phyloP scores from a whole-genome alignment of 345 rosid species.

The Populus davidiana region DNA sequence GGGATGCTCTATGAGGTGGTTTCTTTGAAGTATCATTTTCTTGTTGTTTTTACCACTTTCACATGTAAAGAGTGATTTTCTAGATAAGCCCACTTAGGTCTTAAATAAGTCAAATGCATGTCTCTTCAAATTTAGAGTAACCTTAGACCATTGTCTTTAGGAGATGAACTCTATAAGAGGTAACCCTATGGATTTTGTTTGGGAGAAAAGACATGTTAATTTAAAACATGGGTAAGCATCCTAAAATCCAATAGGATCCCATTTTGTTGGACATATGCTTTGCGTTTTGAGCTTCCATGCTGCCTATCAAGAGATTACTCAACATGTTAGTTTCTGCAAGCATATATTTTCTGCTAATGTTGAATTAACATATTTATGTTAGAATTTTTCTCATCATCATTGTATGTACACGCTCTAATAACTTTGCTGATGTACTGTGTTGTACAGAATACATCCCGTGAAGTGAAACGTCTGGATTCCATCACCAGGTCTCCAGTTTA shows the following conservation, averaged over 20 bases:
- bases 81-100: background rate
- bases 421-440: background rate
- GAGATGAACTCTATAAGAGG: background rate
- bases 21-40: background rate
- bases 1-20: background rate
- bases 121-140: background rate
- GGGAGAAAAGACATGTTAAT: background rate
- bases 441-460: conserved; percentile 50
- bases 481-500: conserved; percentile 33
- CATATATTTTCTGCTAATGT: background rate
- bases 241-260: background rate
- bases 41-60: conserved; percentile 1
- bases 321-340: background rate
- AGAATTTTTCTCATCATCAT: background rate
- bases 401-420: background rate
- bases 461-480: conserved; percentile 36
- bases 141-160: background rate
- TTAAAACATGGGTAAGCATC: background rate
- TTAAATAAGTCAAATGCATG: background rate
- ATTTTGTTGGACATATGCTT: background rate
- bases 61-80: background rate
- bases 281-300: background rate
- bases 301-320: background rate
- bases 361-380: background rate
- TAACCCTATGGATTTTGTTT: background rate